Base-by-base conservation (phyloP, 768 basidiomycete genomes). In the Trichaptum fuscoviolaceum region DNA sequence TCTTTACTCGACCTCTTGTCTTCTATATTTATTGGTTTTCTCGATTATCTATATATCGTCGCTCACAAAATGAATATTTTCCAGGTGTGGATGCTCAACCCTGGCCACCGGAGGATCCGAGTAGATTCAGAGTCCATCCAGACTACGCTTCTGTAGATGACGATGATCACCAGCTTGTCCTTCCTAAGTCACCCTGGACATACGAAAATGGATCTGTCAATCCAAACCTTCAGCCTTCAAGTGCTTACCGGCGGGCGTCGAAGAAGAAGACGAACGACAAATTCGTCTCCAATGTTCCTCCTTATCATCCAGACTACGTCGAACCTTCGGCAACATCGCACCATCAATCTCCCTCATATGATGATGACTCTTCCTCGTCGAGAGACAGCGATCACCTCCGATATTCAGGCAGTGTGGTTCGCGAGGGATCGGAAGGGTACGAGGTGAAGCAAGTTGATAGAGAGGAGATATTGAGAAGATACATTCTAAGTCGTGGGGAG, bases 391-490 rank as follows among this genome's bases (percentile, higher is more conserved):
- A 35, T 26, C 67, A 71, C 35, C 72, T 71, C 35, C 71, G 73
- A 60, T 66, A 67, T 34, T 73, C 69, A 5, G 52, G 70, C 58
- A 36, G 66, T 15, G 73, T 68, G 35, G 80, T 91, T 61, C 81
- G 93, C 64, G 77, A 85, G 58, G 92, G 93, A 24, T 94, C 92
- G 17, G 93, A 95, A 77, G 93, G 93, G 4, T 91, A 88, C 70
- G 93, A 95, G 72, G 86, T 91, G 60, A 82, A 81, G 17, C 77
- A 84, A 12, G 76, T 84, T 42, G 79, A 84, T 59, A 80, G 92
- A 66, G 89, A 92, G 71, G 84, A 83, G 59, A 81, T 93, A 78
- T 75, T 93, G 57, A 77, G 74, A 66, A 77, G 81, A 62, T 88
- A 90, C 74, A 74, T 93, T 35, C 76, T 77, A 65, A 79, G 79